Evolutionary conservation across 1,139 yeast species (phyloP).

Genomic region (Yarrowia galli): DNA sequence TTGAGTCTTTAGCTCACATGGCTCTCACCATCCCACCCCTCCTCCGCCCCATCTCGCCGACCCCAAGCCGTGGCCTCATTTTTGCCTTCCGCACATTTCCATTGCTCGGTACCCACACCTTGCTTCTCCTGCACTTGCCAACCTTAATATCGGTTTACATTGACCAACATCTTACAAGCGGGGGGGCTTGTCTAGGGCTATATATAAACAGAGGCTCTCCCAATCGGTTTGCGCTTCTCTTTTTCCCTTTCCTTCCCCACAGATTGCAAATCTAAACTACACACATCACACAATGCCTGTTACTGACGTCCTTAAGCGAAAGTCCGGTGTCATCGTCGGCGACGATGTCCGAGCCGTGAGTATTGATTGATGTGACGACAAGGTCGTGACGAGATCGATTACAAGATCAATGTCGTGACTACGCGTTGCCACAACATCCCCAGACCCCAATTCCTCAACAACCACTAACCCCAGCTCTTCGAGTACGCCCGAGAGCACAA

Average conservation of each 20-base stretch:
- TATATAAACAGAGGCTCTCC: constrained; percentile 34
- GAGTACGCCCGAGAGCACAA: constrained; percentile 92
- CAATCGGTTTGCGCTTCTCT: constrained; percentile 18
- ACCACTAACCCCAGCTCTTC: constrained; percentile 60
- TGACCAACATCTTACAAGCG: constrained; percentile 36
- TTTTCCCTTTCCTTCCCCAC: constrained; percentile 31
- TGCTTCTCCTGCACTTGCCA: constrained; percentile 32
- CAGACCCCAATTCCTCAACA: neutral
- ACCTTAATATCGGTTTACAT: constrained; percentile 27
- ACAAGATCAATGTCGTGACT: neutral
- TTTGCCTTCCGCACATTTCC: constrained; percentile 35
- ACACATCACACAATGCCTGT: constrained; percentile 46
- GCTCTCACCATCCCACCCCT: neutral
- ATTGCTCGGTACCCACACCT: constrained; percentile 37
- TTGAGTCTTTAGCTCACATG: neutral
- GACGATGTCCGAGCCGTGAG: constrained; percentile 78
- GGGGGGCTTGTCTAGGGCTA: constrained; percentile 33
- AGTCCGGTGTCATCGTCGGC: constrained; percentile 98
- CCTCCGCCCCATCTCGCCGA: too few species aligned
- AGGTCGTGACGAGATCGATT: neutral
- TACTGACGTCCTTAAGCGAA: constrained; percentile 78
- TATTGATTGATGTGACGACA: neutral
- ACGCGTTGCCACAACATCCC: too few species aligned
- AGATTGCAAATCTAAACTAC: constrained; percentile 33
- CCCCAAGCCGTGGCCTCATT: constrained; percentile 13